Evolutionary conservation across 2,329 filamentous ascomycete species (phyloP).

Genomic region (Periconia sp.): DNA sequence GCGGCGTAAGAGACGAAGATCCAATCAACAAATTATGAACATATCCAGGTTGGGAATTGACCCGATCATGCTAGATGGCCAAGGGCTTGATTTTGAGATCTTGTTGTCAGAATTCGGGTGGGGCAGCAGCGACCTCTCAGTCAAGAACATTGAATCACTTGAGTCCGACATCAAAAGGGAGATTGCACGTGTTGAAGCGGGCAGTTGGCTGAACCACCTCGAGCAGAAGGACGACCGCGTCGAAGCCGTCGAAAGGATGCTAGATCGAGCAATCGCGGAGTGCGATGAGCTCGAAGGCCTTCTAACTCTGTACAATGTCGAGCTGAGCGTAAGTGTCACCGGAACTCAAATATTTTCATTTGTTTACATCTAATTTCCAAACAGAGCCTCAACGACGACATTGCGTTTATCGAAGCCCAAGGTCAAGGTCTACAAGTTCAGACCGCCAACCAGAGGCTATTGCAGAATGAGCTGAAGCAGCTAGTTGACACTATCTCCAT

Average conservation of each 20-base stretch:
- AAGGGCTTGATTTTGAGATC: slow-evolving; percentile 79
- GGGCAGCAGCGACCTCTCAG: slow-evolving; percentile 77
- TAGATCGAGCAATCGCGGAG: slow-evolving; percentile 90
- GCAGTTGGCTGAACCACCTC: slow-evolving; percentile 83
- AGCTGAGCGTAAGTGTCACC: slow-evolving; percentile 75
- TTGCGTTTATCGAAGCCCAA: slow-evolving; percentile 96
- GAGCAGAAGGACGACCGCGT: slow-evolving; percentile 91
- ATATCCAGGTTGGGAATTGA: slow-evolving; percentile 80
- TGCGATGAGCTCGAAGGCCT: slow-evolving; percentile 96
- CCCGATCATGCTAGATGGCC: slow-evolving; percentile 73
- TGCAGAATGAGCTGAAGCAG: slow-evolving; percentile 87
- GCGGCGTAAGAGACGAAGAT: slow-evolving; percentile 65
- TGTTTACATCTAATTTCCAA: no score
- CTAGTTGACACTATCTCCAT: slow-evolving; percentile 93
- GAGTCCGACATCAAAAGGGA: slow-evolving; percentile 85
- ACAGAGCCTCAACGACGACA: slow-evolving; percentile 91
- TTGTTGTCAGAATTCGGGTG: slow-evolving; percentile 88
- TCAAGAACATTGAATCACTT: slow-evolving; percentile 78
- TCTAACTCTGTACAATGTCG: slow-evolving; percentile 91
- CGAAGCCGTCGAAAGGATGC: slow-evolving; percentile 80
- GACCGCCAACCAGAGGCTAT: slow-evolving; percentile 92
- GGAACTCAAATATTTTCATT: no score
- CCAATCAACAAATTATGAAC: slow-evolving; percentile 79
- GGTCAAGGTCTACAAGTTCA: slow-evolving; percentile 96
- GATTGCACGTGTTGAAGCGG: slow-evolving; percentile 87